These are phyloP conservation scores for Neodidymelliopsis sp. DNA, from an alignment of 2,329 filamentous ascomycete genomes.

Conservation along the genomic window DNA sequence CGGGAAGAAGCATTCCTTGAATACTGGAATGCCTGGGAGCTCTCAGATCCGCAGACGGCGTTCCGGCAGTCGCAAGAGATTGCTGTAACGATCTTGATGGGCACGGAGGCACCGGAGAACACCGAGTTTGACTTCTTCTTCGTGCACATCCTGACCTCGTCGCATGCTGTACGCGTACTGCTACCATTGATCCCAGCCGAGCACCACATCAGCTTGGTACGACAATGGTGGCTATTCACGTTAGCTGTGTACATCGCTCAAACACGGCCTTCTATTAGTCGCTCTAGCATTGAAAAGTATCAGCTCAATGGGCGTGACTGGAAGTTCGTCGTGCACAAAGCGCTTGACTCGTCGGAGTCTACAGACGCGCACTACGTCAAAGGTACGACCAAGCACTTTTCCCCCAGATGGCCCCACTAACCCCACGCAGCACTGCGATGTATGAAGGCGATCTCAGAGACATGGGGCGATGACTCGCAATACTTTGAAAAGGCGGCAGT, in stretches of 20 bases:
- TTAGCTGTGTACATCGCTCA: slow-evolving; percentile 80
- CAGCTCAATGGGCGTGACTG: slow-evolving; percentile 74
- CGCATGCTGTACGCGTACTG: slow-evolving; percentile 86
- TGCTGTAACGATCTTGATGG: slow-evolving; percentile 67
- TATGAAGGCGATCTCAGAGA: slow-evolving; percentile 75
- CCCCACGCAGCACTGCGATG: slow-evolving; percentile 67
- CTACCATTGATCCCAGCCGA: slow-evolving; percentile 77
- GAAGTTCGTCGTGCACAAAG: slow-evolving; percentile 77
- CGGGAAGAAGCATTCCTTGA: slow-evolving; percentile 76
- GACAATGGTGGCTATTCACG: slow-evolving; percentile 89
- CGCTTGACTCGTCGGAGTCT: slow-evolving; percentile 70
- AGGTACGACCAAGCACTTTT: slow-evolving; percentile 54
- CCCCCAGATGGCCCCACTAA: slow-evolving; percentile 2
- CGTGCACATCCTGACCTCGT: slow-evolving; percentile 82
- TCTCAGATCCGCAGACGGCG: slow-evolving; percentile 72
- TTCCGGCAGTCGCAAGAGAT: slow-evolving; percentile 74
- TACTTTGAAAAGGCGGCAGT: slow-evolving; percentile 73
- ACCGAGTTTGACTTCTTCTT: slow-evolving; percentile 81
- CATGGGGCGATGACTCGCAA: slow-evolving; percentile 74
- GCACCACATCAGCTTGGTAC: slow-evolving; percentile 76
- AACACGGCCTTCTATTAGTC: slow-evolving; percentile 73
- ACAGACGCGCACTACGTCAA: slow-evolving; percentile 88
- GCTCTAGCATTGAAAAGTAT: slow-evolving; percentile 64
- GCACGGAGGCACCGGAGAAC: slow-evolving; percentile 47
- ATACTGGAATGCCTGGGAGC: slow-evolving; percentile 88